Percentiles rank a stretch among this genome's conserved stretches.
phyloP scores from a whole-genome alignment of 2,329 filamentous ascomycete genomes.

The Aspergillus intermedius region DNA sequence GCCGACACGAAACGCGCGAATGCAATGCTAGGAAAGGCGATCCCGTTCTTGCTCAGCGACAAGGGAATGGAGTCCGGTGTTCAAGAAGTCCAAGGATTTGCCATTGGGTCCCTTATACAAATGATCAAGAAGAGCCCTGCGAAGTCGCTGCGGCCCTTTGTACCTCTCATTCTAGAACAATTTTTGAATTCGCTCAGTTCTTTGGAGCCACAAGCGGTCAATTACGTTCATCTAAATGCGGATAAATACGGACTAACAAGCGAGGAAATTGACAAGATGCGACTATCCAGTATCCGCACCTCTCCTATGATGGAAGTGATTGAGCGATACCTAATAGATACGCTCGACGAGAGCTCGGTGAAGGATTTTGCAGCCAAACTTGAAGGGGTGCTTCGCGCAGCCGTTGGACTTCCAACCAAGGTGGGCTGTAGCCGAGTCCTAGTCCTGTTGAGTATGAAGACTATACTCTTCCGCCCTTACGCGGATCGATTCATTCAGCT shows the following conservation, averaged over 20 bases:
- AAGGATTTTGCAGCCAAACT: conserved; percentile 63
- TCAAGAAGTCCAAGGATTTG: conserved; percentile 78
- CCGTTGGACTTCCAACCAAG: conserved; percentile 88
- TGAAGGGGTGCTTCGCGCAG: conserved; percentile 72
- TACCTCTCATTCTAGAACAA: conserved; percentile 72
- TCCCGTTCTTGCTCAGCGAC: conserved; percentile 84
- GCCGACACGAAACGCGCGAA: conserved; percentile 57
- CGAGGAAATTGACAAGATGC: conserved; percentile 82
- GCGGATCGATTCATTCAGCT: conserved; percentile 69
- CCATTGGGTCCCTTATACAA: conserved; percentile 75
- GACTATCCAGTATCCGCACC: conserved; percentile 71
- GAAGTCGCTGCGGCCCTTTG: conserved; percentile 70
- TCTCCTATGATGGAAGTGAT: conserved; percentile 92
- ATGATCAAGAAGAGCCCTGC: conserved; percentile 81
- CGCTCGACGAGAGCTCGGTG: conserved; percentile 74
- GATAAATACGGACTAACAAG: conserved; percentile 76
- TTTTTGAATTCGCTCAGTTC: conserved; percentile 78
- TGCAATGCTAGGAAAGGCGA: conserved; percentile 74
- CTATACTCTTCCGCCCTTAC: conserved; percentile 66
- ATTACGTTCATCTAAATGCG: conserved; percentile 86
- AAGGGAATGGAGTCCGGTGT: conserved; percentile 85
- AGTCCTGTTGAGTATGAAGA: conserved; percentile 73
- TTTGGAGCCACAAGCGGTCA: conserved; percentile 80
- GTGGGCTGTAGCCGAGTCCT: conserved; percentile 83
- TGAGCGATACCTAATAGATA: conserved; percentile 71